Evolutionary conservation across 306 rosid species (phyloP).

Genomic region (Spatholobus suberectus): DNA sequence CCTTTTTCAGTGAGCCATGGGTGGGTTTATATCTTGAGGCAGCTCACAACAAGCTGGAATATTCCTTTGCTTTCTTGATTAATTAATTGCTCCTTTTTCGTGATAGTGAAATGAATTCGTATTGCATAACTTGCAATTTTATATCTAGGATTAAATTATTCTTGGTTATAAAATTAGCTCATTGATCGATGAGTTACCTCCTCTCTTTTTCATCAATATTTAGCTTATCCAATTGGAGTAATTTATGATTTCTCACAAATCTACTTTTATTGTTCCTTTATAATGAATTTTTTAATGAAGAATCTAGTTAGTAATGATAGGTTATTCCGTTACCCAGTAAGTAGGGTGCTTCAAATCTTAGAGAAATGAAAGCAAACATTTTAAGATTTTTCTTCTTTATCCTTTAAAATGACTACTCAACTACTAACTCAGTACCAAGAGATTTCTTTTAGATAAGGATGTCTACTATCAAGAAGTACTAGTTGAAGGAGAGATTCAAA

Average conservation of each 20-base stretch:
- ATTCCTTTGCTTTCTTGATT: constrained; percentile 44
- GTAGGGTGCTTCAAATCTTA: neutral
- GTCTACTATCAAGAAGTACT: neutral
- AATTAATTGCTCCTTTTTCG: constrained; percentile 3
- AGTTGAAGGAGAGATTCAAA: neutral
- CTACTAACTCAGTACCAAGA: neutral
- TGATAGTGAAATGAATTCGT: constrained; percentile 2
- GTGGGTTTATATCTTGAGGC: constrained; percentile 47
- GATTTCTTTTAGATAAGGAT: neutral
- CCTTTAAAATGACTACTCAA: constrained; percentile 12
- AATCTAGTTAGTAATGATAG: neutral
- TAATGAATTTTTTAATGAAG: neutral
- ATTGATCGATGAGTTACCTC: neutral
- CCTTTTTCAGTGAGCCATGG: constrained; percentile 6
- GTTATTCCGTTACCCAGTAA: neutral
- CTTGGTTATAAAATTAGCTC: constrained; percentile 4
- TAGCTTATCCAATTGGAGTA: neutral
- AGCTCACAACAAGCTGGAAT: constrained; percentile 54
- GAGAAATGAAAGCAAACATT: neutral
- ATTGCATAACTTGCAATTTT: constrained; percentile 18
- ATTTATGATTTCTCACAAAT: neutral
- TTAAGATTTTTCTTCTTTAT: neutral
- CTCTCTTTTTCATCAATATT: constrained; percentile 14
- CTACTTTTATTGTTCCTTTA: neutral
- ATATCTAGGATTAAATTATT: neutral